Base-by-base conservation (phyloP, 2,329 filamentous ascomycete genomes). In the Calycina marina region DNA sequence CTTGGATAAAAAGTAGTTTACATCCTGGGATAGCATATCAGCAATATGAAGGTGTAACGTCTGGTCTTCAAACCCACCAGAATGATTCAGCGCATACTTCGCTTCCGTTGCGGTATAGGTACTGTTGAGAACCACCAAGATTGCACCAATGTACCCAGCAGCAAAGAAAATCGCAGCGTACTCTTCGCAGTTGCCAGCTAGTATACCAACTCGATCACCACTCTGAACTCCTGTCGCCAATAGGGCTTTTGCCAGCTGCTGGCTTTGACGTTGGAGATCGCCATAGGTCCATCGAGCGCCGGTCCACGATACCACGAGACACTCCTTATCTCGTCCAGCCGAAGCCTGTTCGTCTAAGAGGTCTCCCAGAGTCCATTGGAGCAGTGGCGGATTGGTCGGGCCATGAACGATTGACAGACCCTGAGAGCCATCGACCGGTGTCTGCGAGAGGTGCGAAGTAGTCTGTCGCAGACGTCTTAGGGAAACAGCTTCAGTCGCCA, bases 111-210 rank as follows among this genome's bases (percentile, higher is more conserved):
- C 65, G 1, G 80, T 86, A 51, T 86, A 86, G 0, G 79, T 85
- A 55, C 83, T 86, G 58, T 86, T 86, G 43, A 86, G 59, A 27
- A 85, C 82, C 17, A 85, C 80, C 32, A 85, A 60, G 28, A 78
- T 72, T 29, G 68, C 72, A 8, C 76, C 75, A 11, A 79, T 63
- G n/a, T 39, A 33, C 11, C 31, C 41, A 5, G 32, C 40, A 4
- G 41, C 42, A 25, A 42, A 45, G 30, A 47, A 44, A 9, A 40
- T 22, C 12, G 31, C 35, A 17, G 41, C 57, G 37, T 62, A 45
- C 27, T 44, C 38, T 18, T 35, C 39, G 25, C 37, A 40, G 28
- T 45, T 45, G 6, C 43, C 40, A 4, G 41, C 39, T 8, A 44
- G 12, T 6, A 47, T 40, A 1, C 39, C 44, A 16, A 44, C 32